Percentiles rank a stretch among this genome's conserved stretches.
These are phyloP conservation scores for Waltergamsia citrina DNA, from an alignment of 2,329 filamentous ascomycete species.

Conservation along the genomic window DNA sequence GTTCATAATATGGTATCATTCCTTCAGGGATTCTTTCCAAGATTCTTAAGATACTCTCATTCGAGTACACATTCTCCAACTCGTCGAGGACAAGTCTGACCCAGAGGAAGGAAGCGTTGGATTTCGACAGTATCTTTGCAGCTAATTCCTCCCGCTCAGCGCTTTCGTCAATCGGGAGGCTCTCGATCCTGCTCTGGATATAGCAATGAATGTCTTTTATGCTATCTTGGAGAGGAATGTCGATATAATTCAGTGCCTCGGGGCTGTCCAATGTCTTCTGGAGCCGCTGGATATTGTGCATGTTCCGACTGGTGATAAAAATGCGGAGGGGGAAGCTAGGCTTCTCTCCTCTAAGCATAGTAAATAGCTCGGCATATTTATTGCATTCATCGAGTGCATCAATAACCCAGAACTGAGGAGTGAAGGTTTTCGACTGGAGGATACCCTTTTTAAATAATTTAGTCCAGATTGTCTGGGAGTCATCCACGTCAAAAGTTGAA, in stretches of 20 bases:
- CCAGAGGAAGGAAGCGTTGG: constrained; percentile 22
- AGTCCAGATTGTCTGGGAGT: constrained; percentile 18
- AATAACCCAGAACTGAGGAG: constrained; percentile 21
- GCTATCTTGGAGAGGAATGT: constrained; percentile 10
- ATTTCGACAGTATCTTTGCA: constrained; percentile 12
- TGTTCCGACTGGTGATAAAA: constrained; percentile 16
- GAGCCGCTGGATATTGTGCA: constrained; percentile 10
- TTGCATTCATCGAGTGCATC: constrained; percentile 24
- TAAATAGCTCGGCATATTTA: constrained; percentile 12
- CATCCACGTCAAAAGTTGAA: constrained; percentile 11
- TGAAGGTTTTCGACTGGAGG: constrained; percentile 11
- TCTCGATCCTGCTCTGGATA: constrained; percentile 8
- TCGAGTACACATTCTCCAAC: constrained; percentile 12
- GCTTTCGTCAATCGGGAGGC: constrained; percentile 8
- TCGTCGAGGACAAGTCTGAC: constrained; percentile 18
- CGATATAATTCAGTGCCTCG: constrained; percentile 16
- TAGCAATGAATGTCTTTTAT: background rate
- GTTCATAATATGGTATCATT: constrained; percentile 17
- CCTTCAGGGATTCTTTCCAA: constrained; percentile 19
- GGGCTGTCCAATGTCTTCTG: constrained; percentile 8
- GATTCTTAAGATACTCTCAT: constrained; percentile 14
- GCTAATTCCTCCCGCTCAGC: constrained; percentile 8
- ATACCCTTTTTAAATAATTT: constrained; percentile 20
- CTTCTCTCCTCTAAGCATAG: constrained; percentile 11
- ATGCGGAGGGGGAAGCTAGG: constrained; percentile 13